These are phyloP conservation scores for Nakaseomyces uthaithaninus DNA, from an alignment of 1,139 yeast species.

Conservation along the genomic window DNA sequence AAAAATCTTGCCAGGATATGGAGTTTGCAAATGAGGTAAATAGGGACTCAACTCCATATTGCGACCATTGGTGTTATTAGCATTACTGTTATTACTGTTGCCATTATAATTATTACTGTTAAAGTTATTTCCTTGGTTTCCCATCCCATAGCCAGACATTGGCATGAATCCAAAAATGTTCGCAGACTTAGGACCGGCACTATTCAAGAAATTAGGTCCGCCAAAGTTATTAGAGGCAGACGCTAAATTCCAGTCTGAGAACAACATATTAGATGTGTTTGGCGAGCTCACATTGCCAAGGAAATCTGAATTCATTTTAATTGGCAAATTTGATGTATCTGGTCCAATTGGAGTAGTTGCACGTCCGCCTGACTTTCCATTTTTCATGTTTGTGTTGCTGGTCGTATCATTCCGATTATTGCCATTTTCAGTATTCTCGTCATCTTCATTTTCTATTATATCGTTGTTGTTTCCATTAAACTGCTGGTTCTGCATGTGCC, in stretches of 20 bases:
- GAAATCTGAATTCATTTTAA: constrained; percentile 2
- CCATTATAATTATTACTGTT: not conserved
- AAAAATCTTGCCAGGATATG: constrained; percentile 5
- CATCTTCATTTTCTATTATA: constrained; percentile 1
- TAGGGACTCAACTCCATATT: constrained; percentile 4
- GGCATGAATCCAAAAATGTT: constrained; percentile 5
- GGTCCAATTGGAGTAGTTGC: constrained; percentile 7
- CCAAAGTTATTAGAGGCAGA: constrained; percentile 1
- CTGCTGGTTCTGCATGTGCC: not conserved
- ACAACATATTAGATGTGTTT: constrained; percentile 2
- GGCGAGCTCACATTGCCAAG: constrained; percentile 2
- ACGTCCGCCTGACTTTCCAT: not conserved
- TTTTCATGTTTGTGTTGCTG: not conserved
- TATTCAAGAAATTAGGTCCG: constrained; percentile 4
- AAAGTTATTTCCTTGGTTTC: not conserved
- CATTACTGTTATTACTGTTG: not conserved
- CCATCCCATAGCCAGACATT: not conserved
- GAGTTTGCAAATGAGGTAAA: constrained; percentile 5
- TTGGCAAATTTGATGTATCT: not conserved
- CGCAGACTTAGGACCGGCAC: constrained; percentile 5
- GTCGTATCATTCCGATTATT: not conserved
- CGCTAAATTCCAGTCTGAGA: constrained; percentile 4
- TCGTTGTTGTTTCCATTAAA: not conserved
- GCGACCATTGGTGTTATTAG: not conserved
- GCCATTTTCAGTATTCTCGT: constrained; percentile 4